Percentiles rank a stretch among this genome's conserved stretches.
Evolutionary conservation across 2,329 filamentous ascomycete genomes (phyloP).

Genomic region (Zymoseptoria tritici): DNA sequence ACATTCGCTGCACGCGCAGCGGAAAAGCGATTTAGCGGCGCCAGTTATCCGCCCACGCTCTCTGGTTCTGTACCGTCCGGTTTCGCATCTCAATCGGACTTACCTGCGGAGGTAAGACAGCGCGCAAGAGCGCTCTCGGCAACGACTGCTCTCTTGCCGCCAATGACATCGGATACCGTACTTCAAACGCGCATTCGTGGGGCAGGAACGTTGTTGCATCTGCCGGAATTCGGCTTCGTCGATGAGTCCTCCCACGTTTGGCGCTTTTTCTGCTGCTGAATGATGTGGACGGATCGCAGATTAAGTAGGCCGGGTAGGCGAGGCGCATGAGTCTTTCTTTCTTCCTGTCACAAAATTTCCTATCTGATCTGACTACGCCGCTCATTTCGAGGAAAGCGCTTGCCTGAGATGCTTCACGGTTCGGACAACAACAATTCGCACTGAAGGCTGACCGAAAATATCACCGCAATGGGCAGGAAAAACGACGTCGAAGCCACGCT

Average conservation of each 20-base stretch:
- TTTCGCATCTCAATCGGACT: neutral
- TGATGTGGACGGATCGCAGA: neutral
- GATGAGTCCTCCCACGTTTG: neutral
- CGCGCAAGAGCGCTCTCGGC: neutral
- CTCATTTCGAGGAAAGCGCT: neutral
- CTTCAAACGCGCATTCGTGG: neutral
- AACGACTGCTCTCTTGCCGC: neutral
- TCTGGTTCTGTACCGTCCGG: conserved; percentile 24
- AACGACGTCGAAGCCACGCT: conserved; percentile 1
- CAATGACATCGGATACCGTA: neutral
- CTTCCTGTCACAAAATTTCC: neutral
- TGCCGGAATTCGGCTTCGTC: neutral
- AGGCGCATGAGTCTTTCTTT: neutral
- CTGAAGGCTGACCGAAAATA: neutral
- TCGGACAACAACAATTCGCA: neutral
- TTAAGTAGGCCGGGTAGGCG: neutral
- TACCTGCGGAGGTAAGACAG: neutral
- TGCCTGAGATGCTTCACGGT: neutral
- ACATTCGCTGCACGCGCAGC: neutral
- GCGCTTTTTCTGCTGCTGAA: neutral
- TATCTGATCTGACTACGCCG: neutral
- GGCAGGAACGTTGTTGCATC: neutral
- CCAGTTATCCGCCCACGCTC: neutral
- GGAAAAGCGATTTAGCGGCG: neutral
- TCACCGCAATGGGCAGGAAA: neutral